Evolutionary conservation across 2,329 filamentous ascomycete species (phyloP).

Genomic region (Leptographium procerum): DNA sequence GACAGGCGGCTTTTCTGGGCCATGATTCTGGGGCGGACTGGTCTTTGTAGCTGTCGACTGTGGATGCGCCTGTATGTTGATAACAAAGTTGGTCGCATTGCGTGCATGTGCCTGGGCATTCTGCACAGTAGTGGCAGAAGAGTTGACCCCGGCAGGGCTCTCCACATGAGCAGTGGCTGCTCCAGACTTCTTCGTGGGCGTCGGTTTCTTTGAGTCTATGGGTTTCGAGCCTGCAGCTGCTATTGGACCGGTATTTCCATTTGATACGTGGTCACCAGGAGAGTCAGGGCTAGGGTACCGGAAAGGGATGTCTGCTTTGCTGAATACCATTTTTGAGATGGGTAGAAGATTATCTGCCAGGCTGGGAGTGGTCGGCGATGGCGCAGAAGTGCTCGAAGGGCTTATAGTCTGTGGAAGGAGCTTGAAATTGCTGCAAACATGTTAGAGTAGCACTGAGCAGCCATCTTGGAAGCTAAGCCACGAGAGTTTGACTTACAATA

Average conservation of each 20-base stretch:
- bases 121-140: conserved; percentile 3
- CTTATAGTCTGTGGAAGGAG: conserved; percentile 23
- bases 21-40: background rate
- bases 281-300: conserved; percentile 27
- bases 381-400: conserved; percentile 13
- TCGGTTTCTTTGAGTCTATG: conserved; percentile 8
- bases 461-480: background rate
- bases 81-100: conserved; percentile 32
- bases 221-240: conserved; percentile 17
- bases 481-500: conserved; percentile 41
- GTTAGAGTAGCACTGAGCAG: background rate
- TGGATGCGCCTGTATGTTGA: conserved; percentile 28
- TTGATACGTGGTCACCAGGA: conserved; percentile 8
- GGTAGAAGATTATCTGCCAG: conserved; percentile 35
- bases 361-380: conserved; percentile 17
- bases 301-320: conserved; percentile 29
- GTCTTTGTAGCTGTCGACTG: conserved; percentile 1
- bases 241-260: conserved; percentile 12
- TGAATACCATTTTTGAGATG: conserved; percentile 36
- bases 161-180: conserved; percentile 2
- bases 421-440: conserved; percentile 42
- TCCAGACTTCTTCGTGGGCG: conserved; percentile 17
- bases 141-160: conserved; percentile 11
- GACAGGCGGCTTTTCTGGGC: background rate
- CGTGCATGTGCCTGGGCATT: conserved; percentile 21